Base-by-base conservation (phyloP, 768 basidiomycete species). In the Leccinum disarticulatum region DNA sequence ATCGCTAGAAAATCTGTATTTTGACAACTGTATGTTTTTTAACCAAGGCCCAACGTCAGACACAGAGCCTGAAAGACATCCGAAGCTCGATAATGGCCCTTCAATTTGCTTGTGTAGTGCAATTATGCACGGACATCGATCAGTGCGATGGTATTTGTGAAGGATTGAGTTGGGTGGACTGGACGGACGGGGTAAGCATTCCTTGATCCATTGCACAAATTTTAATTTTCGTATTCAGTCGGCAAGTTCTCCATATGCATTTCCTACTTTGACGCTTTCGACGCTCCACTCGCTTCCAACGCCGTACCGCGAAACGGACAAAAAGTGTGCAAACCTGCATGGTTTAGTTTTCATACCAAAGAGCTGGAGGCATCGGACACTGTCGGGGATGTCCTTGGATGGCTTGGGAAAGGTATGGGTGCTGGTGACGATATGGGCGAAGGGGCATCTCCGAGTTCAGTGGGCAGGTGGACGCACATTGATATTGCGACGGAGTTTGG, bases 21-120 rank as follows among this genome's bases (percentile, higher is more conserved):
- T 33, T 8, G 33, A 33, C 33, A 33, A 11, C 0, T 33, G 33
- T 33, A 1, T 10, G 0, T 33, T 33, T 33, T 2, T 1, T 33
- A 11, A 33, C 4, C 33, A 33, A 33, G 33, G 33, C 33, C 33
- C 33, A 33, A 33, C 11, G 11, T 33, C 33, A 33, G 33, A 33
- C 33, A 33, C 33, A 13, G 33, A 33, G 13, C 30, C 30, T 30
- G 33, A 33, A 11, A 33, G 97, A 99, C 68, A 91, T 99, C 38
- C 81, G 97, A 47, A 91, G 90, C 58, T 96, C 95, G 1, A 83
- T 98, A 61, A 98, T 96, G 87, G 87, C 90, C 0, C 79, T 98
- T 7, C 91, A 99, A 69, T 95, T 99, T 68, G 84, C 87, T 1
- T 96, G 81, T 70, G 72, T 83, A 17, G 74, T 78, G 19, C 87